Percentiles rank a stretch among this genome's conserved stretches.
These are phyloP conservation scores for Acacia melanoxylon DNA, from an alignment of 306 rosid genomes.

Conservation along the genomic window DNA sequence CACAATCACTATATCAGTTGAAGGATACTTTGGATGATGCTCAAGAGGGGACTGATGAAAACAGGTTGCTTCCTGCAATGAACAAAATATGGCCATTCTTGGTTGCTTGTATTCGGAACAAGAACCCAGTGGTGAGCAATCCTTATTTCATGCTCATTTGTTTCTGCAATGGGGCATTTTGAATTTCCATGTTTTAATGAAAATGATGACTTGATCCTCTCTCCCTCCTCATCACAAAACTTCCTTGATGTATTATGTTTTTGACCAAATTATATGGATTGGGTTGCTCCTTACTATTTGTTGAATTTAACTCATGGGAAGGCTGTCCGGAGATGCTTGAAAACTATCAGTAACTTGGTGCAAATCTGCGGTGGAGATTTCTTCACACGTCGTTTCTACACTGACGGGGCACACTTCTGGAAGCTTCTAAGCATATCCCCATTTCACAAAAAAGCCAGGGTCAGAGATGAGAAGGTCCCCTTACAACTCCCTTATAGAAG, in stretches of 20 bases:
- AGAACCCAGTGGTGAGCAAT: constrained; percentile 69
- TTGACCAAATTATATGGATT: constrained; percentile 1
- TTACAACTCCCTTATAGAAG: constrained; percentile 81
- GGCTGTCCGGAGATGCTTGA: constrained; percentile 77
- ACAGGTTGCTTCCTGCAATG: constrained; percentile 94
- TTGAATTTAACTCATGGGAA: constrained; percentile 31
- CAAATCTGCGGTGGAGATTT: constrained; percentile 82
- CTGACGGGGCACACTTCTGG: constrained; percentile 81
- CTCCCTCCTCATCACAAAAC: background rate
- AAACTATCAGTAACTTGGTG: constrained; percentile 55
- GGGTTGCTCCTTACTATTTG: background rate
- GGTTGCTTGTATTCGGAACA: constrained; percentile 73
- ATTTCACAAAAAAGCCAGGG: constrained; percentile 45
- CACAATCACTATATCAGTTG: constrained; percentile 57
- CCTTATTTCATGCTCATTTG: constrained; percentile 19
- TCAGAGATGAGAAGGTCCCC: constrained; percentile 57
- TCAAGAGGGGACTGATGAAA: constrained; percentile 76
- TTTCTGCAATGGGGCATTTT: constrained; percentile 8
- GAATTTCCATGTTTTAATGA: background rate
- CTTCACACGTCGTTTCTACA: constrained; percentile 82
- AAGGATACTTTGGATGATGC: constrained; percentile 62
- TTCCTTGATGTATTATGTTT: constrained; percentile 16
- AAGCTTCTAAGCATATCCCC: constrained; percentile 74
- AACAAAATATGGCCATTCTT: constrained; percentile 93
- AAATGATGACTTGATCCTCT: background rate